Conservation (phyloP, 1,284 basidiomycete genomes). For the Retiboletus flavoniger region DNA sequence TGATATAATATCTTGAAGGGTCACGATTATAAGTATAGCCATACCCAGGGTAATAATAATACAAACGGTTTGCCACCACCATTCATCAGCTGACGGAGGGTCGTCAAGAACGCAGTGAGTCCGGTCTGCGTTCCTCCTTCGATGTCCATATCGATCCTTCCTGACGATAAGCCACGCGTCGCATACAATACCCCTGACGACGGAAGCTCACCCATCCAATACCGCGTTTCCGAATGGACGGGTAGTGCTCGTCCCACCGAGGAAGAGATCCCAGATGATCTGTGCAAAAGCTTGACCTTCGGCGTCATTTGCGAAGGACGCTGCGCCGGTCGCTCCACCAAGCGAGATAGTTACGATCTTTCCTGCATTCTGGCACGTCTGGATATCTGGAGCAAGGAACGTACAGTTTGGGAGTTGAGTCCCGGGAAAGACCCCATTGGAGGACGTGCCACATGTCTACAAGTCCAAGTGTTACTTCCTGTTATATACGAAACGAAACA, state of each 20-base stretch:
- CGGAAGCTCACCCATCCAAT: conserved; percentile 54
- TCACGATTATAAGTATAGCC: conserved; percentile 1
- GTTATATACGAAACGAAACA: background rate
- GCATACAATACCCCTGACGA: background rate
- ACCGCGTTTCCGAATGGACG: conserved; percentile 65
- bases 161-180: background rate
- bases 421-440: conserved; percentile 49
- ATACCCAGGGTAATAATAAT: background rate
- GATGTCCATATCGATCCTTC: conserved; percentile 64
- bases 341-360: conserved; percentile 66
- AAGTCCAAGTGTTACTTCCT: background rate
- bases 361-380: conserved; percentile 60
- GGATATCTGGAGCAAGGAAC: conserved; percentile 54
- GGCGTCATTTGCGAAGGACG: conserved; percentile 48
- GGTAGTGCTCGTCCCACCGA: conserved; percentile 47
- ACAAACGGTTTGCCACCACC: conserved; percentile 52
- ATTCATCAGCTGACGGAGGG: conserved; percentile 47
- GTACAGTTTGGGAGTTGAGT: conserved; percentile 59
- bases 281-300: conserved; percentile 55
- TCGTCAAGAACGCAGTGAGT: conserved; percentile 55
- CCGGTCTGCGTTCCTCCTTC: conserved; percentile 57
- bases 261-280: conserved; percentile 65
- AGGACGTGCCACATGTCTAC: conserved; percentile 42
- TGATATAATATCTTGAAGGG: conserved; percentile 53
- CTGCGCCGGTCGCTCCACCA: conserved; percentile 59